phyloP scores from a whole-genome alignment of 805 yeast species.

The Candida golubevii region DNA sequence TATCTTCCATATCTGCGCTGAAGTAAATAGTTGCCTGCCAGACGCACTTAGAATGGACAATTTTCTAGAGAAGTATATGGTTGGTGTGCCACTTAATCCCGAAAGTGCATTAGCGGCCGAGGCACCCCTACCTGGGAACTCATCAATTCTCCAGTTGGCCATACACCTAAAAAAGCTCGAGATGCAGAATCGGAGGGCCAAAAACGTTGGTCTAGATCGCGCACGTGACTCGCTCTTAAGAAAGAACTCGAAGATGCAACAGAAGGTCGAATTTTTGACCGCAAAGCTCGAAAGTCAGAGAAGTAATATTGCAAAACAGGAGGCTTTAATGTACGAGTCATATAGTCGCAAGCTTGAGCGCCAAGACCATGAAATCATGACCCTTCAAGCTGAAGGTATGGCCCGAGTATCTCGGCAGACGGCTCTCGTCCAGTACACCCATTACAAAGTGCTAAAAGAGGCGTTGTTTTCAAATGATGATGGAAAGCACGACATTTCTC shows the following conservation, averaged over 20 bases:
- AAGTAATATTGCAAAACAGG: neutral
- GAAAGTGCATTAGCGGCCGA: neutral
- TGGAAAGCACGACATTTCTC: conserved; percentile 4
- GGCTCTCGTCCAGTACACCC: conserved; percentile 19
- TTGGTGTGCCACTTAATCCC: neutral
- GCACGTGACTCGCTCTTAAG: conserved; percentile 1
- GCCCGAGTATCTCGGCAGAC: conserved; percentile 25
- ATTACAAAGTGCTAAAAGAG: conserved; percentile 26
- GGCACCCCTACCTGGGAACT: conserved; percentile 1
- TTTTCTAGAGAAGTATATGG: too few relatives aligned
- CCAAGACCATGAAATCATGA: conserved; percentile 4
- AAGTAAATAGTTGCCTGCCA: conserved; percentile 9
- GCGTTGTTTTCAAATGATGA: neutral
- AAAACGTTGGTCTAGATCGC: conserved; percentile 12
- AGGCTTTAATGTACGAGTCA: conserved; percentile 1
- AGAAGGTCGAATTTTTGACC: conserved; percentile 1
- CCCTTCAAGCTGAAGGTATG: conserved; percentile 11
- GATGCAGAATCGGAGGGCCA: conserved; percentile 12
- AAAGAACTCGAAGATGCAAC: conserved; percentile 1
- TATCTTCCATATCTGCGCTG: conserved; percentile 20
- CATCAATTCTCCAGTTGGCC: conserved; percentile 22
- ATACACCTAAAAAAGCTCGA: conserved; percentile 31
- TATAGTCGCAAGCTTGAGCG: conserved; percentile 7
- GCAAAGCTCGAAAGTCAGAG: neutral
- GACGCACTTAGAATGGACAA: neutral